These are phyloP conservation scores for Xylaria sp. DNA, from an alignment of 2,329 filamentous ascomycete species.

Conservation along the genomic window DNA sequence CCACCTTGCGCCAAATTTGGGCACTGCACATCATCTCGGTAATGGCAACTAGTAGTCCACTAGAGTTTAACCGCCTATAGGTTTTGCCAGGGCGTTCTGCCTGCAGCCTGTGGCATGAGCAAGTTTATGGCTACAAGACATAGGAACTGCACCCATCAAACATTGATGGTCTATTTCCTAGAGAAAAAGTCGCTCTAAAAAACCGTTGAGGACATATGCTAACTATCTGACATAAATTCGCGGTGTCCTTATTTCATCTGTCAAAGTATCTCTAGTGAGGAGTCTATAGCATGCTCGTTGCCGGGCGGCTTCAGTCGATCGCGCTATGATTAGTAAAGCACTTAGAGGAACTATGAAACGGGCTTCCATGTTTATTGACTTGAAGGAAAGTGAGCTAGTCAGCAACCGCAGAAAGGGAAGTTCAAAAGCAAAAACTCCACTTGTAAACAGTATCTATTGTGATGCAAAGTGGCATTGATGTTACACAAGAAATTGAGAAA, in stretches of 20 bases:
- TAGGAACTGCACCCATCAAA: neutral
- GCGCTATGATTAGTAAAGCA: neutral
- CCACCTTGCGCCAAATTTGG: conserved; percentile 12
- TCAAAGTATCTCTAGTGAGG: neutral
- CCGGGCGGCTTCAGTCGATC: neutral
- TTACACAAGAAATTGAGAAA: neutral
- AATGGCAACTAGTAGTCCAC: conserved; percentile 16
- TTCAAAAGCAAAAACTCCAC: neutral
- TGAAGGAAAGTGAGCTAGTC: neutral
- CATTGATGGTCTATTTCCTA: neutral
- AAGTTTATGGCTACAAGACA: neutral
- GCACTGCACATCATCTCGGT: conserved; percentile 14
- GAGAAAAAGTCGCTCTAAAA: neutral
- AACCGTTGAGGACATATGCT: too few relatives aligned
- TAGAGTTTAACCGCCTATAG: conserved; percentile 15
- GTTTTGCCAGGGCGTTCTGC: neutral
- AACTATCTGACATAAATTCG: too few relatives aligned
- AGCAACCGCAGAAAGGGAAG: neutral
- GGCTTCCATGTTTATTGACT: neutral
- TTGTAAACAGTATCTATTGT: neutral
- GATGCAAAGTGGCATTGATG: neutral
- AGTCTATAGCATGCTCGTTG: neutral
- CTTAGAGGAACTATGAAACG: neutral
- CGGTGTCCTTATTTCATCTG: too few relatives aligned
- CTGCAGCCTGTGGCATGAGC: neutral